Conservation (phyloP, 2,329 filamentous ascomycete genomes). For the Biscogniauxia marginata region DNA sequence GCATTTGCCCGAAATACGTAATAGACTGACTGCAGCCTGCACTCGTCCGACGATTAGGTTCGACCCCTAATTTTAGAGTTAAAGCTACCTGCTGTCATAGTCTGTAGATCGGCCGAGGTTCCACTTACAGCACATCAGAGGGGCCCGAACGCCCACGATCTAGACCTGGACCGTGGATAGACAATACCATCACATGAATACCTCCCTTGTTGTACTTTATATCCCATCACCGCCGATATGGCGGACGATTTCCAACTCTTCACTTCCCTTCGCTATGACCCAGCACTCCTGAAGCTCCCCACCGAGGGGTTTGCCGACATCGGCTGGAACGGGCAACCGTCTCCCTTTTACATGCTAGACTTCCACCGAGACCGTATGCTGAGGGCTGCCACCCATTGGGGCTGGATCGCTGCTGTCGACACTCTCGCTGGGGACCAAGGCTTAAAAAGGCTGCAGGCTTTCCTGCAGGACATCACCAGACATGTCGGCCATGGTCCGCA, state of each 20-base stretch:
- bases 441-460: conserved; percentile 41
- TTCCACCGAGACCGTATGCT: conserved; percentile 78
- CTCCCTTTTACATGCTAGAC: conserved; percentile 75
- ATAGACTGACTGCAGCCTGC: not conserved
- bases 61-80: not conserved
- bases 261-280: conserved; percentile 72
- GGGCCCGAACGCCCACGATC: too few relatives aligned
- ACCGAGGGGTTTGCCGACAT: conserved; percentile 37
- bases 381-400: conserved; percentile 57
- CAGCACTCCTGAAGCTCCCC: conserved; percentile 47
- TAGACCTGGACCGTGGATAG: too few relatives aligned
- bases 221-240: conserved; percentile 30
- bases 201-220: too few relatives aligned
- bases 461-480: conserved; percentile 32
- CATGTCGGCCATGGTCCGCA: conserved; percentile 35
- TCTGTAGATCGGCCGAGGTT: too few relatives aligned
- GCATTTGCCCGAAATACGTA: not conserved
- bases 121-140: not conserved
- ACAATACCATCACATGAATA: too few relatives aligned
- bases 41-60: not conserved
- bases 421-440: conserved; percentile 46
- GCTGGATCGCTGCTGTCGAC: conserved; percentile 48
- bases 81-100: too few relatives aligned
- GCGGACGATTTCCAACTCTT: conserved; percentile 58
- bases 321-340: conserved; percentile 55